Conservation (phyloP, 768 basidiomycete species). For the Tylopilus felleus region DNA sequence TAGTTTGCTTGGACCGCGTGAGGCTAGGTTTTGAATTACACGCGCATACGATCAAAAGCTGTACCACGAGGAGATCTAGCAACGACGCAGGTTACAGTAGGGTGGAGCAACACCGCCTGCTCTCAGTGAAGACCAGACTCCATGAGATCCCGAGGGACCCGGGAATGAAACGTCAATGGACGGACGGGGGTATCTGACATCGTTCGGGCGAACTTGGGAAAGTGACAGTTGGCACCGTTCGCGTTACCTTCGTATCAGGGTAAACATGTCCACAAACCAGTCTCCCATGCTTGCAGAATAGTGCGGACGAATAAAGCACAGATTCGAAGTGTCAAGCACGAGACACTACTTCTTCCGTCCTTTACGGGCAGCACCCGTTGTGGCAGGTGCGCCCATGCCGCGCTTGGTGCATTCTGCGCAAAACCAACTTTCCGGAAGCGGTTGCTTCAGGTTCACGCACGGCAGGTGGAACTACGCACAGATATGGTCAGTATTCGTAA, state of each 20-base stretch:
- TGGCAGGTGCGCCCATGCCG: constrained; percentile 32
- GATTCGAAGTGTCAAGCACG: background rate
- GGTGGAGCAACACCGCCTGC: background rate
- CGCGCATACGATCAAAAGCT: background rate
- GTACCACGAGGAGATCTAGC: background rate
- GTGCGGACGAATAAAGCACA: background rate
- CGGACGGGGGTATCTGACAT: background rate
- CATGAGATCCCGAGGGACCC: background rate
- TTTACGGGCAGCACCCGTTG: constrained; percentile 32
- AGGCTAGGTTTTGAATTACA: background rate
- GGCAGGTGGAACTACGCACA: constrained; percentile 54
- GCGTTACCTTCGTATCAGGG: background rate
- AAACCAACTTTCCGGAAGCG: constrained; percentile 56
- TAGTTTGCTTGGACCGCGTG: background rate
- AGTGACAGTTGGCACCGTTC: background rate
- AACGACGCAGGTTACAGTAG: background rate
- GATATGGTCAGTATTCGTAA: constrained; percentile 11
- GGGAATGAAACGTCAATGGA: background rate
- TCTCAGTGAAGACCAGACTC: background rate
- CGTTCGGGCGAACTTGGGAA: background rate
- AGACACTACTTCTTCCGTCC: constrained; percentile 40
- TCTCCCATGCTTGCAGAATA: background rate
- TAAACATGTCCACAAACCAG: constrained; percentile 1
- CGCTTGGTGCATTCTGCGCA: constrained; percentile 51
- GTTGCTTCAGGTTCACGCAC: constrained; percentile 56